Evolutionary conservation across 768 basidiomycete genomes (phyloP).

Genomic region (Tricholoma hemisulphureum): DNA sequence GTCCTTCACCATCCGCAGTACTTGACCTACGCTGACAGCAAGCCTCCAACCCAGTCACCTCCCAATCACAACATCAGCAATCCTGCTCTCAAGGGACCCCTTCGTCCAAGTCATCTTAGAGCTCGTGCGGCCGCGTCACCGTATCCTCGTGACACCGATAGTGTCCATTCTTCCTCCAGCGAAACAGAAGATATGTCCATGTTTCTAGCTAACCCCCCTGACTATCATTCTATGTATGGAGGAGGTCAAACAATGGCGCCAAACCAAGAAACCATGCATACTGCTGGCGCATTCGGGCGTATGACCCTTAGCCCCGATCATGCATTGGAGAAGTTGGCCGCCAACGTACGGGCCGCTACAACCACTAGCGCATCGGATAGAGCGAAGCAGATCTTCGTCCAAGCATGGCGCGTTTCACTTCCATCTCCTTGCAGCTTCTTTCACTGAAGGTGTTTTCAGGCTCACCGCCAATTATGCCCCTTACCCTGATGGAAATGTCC

Average conservation of each 20-base stretch:
- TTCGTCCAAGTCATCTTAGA: constrained; percentile 73
- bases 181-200: constrained; percentile 87
- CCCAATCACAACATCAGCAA: constrained; percentile 76
- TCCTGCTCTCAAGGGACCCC: constrained; percentile 74
- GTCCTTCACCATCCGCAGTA: constrained; percentile 18
- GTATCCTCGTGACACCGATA: constrained; percentile 83
- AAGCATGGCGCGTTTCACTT: constrained; percentile 69
- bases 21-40: constrained; percentile 19
- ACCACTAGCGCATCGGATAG: constrained; percentile 89
- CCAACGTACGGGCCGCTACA: constrained; percentile 83
- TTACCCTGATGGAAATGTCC: constrained; percentile 90
- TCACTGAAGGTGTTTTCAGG: constrained; percentile 42
- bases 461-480: constrained; percentile 86
- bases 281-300: constrained; percentile 72
- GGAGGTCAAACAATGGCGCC: constrained; percentile 46
- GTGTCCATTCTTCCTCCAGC: constrained; percentile 82
- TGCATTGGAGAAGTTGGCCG: constrained; percentile 80
- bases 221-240: constrained; percentile 69
- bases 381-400: constrained; percentile 90
- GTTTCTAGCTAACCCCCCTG: constrained; percentile 60
- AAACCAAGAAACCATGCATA: constrained; percentile 55
- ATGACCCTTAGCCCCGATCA: constrained; percentile 78
- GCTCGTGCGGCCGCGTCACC: constrained; percentile 80
- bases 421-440: constrained; percentile 8
- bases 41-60: constrained; percentile 53